Base-by-base conservation (phyloP, 139 green algal genomes). In the Chlorella sp. region DNA sequence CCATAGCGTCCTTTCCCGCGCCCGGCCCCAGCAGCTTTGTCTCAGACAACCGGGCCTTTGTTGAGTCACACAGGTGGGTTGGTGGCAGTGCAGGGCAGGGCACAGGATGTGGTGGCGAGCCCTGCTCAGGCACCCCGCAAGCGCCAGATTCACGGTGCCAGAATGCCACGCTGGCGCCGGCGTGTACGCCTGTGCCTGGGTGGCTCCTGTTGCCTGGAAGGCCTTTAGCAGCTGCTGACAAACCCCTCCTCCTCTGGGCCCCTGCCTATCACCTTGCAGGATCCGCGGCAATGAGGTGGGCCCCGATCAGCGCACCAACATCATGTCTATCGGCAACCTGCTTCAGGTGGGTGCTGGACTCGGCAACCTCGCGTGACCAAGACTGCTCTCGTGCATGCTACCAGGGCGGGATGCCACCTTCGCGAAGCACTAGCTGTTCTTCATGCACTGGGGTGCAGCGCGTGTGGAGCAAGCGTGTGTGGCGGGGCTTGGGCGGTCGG, bases 311-410 rank as follows among this genome's bases (percentile, higher is more conserved):
- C 86, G 83, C 0, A 93, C 94, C 0, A 96, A 94, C 66, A 96
- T 99, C 15, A 90, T 95, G 12, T 97, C 95, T 0, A 96, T 99
- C 30, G 95, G 95, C 19, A 99, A 98, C 86, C 89, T 99, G 30
- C 82, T 99, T 53, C 96, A 98, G 96, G 96, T 95, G 64, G 7
- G 84, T 12, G 9, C 15, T 78, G 32, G 0, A 26, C 22, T n/a
- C 22, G 68, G 32, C 48, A 57, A 57, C 48, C 48, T 73, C n/a
- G n/a, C n/a, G n/a, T n/a, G n/a, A n/a, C n/a, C n/a, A n/a, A n/a
- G n/a, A n/a, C n/a, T n/a, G n/a, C n/a, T n/a, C n/a, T 76, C 32
- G 68, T 22, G 19, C 21, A 5, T 76, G 68, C 68, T 30, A 22
- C 21, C 21, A 22, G 68, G n/a, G n/a, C n/a, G n/a, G n/a, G n/a